phyloP scores from a whole-genome alignment of 495 filamentous ascomycete species.

The Aspergillus homomorphus region DNA sequence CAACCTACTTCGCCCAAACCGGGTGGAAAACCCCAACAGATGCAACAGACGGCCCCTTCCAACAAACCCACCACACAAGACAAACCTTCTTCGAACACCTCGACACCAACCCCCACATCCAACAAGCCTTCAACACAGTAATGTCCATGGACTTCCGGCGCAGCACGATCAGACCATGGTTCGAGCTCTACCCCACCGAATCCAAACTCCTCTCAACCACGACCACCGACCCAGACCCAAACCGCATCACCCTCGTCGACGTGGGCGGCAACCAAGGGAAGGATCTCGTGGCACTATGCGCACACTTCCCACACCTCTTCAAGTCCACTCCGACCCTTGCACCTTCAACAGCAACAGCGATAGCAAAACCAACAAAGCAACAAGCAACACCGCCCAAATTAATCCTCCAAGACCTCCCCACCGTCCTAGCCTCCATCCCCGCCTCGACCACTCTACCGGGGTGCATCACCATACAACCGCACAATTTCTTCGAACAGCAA shows the following conservation, averaged over 20 bases:
- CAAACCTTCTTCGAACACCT: background rate
- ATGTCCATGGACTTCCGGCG: conserved; percentile 23
- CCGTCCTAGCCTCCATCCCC: background rate
- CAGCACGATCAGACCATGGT: conserved; percentile 17
- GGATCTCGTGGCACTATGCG: background rate
- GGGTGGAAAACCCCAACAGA: background rate
- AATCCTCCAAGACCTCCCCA: background rate
- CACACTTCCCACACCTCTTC: background rate
- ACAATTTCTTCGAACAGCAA: conserved; percentile 52
- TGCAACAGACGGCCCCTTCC: background rate
- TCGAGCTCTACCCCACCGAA: conserved; percentile 17
- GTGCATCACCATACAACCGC: conserved; percentile 28
- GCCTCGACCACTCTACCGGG: background rate
- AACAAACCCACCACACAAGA: background rate
- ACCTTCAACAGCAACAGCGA: too few species aligned
- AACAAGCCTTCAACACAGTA: conserved; percentile 21
- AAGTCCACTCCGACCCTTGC: background rate
- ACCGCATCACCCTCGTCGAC: conserved; percentile 6
- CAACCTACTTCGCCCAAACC: background rate
- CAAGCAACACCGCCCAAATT: background rate
- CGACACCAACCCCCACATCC: conserved; percentile 8
- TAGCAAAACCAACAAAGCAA: background rate
- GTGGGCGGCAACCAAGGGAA: background rate
- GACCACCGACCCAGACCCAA: background rate
- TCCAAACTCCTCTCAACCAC: background rate